Conservation (phyloP, 352 stramenopile genomes). For the Globisporangium carolinianum region DNA sequence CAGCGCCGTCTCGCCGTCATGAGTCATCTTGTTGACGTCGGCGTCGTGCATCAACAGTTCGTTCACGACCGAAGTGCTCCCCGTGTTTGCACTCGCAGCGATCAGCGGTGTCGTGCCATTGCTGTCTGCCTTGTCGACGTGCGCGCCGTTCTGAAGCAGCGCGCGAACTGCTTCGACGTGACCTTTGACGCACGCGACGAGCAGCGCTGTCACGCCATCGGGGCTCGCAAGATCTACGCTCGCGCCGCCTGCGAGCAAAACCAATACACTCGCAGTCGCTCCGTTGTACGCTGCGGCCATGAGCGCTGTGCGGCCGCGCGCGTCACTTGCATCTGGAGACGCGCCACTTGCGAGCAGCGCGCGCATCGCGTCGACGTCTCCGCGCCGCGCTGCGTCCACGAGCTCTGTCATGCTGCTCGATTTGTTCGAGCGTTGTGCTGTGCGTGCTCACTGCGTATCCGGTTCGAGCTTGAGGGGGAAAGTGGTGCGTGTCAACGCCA, state of each 20-base stretch:
- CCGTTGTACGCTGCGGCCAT: neutral
- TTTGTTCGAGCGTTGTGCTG: neutral
- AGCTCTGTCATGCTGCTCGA: neutral
- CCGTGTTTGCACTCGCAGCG: neutral
- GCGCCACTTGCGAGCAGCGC: slow-evolving; percentile 32
- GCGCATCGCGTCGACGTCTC: neutral
- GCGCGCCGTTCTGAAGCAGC: neutral
- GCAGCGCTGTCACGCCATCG: neutral
- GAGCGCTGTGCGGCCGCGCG: neutral
- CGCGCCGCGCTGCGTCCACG: neutral
- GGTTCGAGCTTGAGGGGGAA: too few species aligned
- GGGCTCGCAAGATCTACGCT: neutral
- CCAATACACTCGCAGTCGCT: neutral
- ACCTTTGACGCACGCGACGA: neutral
- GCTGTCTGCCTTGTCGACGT: neutral
- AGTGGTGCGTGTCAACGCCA: too few species aligned
- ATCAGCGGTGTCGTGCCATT: neutral
- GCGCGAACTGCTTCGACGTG: neutral
- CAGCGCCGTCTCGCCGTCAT: neutral
- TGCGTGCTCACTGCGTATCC: neutral
- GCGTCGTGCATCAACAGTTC: too few species aligned
- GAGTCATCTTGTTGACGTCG: too few species aligned
- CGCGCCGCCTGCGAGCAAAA: neutral
- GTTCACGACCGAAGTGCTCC: too few species aligned
- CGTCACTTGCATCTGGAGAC: neutral